Conservation (phyloP, 768 basidiomycete species). For the Kwoniella pini region DNA sequence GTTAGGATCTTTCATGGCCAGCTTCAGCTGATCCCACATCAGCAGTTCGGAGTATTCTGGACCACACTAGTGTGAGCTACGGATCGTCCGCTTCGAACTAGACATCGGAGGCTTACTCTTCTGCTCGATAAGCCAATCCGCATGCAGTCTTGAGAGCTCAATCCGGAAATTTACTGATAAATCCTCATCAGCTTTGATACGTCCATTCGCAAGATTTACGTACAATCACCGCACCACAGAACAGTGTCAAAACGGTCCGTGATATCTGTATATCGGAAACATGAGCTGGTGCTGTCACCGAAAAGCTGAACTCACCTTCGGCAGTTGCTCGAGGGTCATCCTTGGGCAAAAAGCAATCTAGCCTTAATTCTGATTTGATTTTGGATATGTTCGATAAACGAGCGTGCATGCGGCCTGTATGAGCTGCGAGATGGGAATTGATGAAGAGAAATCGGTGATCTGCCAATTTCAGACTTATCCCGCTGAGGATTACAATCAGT, state of each 20-base stretch:
- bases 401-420: slow-evolving; percentile 60
- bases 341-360: slow-evolving; percentile 71
- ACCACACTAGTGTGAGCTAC: neutral
- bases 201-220: slow-evolving; percentile 19
- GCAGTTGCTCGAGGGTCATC: slow-evolving; percentile 26
- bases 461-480: slow-evolving; percentile 79
- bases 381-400: slow-evolving; percentile 83
- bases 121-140: slow-evolving; percentile 86
- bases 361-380: slow-evolving; percentile 78
- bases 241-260: slow-evolving; percentile 87
- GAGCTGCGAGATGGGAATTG: slow-evolving; percentile 83
- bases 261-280: slow-evolving; percentile 62
- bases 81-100: neutral
- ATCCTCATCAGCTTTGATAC: neutral
- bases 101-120: slow-evolving; percentile 60
- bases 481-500: slow-evolving; percentile 49
- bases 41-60: slow-evolving; percentile 81
- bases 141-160: slow-evolving; percentile 83
- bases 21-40: slow-evolving; percentile 82
- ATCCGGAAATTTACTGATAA: slow-evolving; percentile 74
- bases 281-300: slow-evolving; percentile 13
- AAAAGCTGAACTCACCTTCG: slow-evolving; percentile 4
- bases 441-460: slow-evolving; percentile 83
- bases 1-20: slow-evolving; percentile 68
- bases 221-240: slow-evolving; percentile 79